Base-by-base conservation (phyloP, 768 basidiomycete genomes). In the Sporobolomyces pararoseus region DNA sequence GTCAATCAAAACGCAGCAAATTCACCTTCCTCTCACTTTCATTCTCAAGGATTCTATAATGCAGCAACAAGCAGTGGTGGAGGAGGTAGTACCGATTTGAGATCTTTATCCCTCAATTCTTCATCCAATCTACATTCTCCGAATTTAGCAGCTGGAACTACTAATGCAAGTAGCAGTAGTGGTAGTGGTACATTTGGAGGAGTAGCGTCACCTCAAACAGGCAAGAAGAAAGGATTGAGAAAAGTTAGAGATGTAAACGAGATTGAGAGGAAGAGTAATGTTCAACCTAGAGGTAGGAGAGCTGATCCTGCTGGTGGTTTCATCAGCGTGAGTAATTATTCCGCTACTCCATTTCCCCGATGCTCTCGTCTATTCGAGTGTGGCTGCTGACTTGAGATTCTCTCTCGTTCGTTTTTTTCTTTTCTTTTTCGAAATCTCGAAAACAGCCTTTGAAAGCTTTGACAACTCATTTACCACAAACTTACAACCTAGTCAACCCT, bases 401-500 rank as follows among this genome's bases (percentile, higher is more conserved):
- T 42, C 39, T 42, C 39, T 42, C 39, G 9, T 17, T n/a, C 51
- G 61, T 66, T 73, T 63, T 69, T 74, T 57, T 72, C 44, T 65
- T 50, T 50, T 57, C 67, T 35, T 35, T 42, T 65, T n/a, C n/a
- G n/a, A n/a, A n/a, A 57, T 65, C 78, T 85, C 29, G 57, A 23
- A 10, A 17, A 49, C 78, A 85, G 84, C 85, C 86, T 16, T 78
- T 87, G 51, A 84, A 84, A 76, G 85, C 86, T 70, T 81, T 99
- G 55, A 97, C 96, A 3, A 89, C 88, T 10, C 84, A 89, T 75
- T 87, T 98, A 55, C 82, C 91, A 63, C 89, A 93, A 70, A 97
- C 93, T 23, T 99, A 89, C 81, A 88, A 86, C 76, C 89, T 94
- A 71, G 95, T 94, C 84, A 97, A 98, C 79, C 90, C 94, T 16